These are phyloP conservation scores for Phytophthora nicotianae DNA, from an alignment of 352 stramenopile genomes.

Conservation along the genomic window DNA sequence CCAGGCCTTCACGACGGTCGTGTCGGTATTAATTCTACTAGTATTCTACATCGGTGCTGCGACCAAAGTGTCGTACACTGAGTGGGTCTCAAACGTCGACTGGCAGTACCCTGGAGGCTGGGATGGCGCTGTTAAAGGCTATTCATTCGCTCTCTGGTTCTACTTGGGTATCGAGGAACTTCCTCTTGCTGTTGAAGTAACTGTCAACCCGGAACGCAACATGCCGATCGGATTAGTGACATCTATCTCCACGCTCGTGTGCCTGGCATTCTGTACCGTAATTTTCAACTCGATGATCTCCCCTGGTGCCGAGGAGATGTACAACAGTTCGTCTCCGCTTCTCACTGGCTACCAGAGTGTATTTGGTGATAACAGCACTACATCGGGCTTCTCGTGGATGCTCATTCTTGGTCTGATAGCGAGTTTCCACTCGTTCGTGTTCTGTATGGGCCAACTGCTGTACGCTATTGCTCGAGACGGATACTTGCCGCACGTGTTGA, in stretches of 20 bases:
- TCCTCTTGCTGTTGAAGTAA: slow-evolving; percentile 68
- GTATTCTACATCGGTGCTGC: slow-evolving; percentile 71
- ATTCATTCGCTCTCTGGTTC: slow-evolving; percentile 78
- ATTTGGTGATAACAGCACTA: slow-evolving; percentile 71
- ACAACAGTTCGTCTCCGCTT: slow-evolving; percentile 51
- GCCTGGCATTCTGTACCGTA: slow-evolving; percentile 62
- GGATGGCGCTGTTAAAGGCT: slow-evolving; percentile 55
- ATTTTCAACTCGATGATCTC: slow-evolving; percentile 74
- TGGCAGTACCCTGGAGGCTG: slow-evolving; percentile 57
- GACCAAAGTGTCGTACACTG: slow-evolving; percentile 59
- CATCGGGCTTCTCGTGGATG: slow-evolving; percentile 70
- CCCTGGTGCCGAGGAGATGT: slow-evolving; percentile 49
- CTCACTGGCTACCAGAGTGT: slow-evolving; percentile 67
- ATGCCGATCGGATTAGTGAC: slow-evolving; percentile 64
- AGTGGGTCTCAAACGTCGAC: slow-evolving; percentile 51
- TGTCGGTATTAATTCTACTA: slow-evolving; percentile 63
- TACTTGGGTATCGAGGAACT: slow-evolving; percentile 75
- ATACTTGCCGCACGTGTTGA: slow-evolving; percentile 58
- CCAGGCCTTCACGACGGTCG: slow-evolving; percentile 57
- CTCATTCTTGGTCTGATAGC: slow-evolving; percentile 63
- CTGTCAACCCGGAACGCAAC: slow-evolving; percentile 62
- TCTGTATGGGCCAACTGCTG: slow-evolving; percentile 71
- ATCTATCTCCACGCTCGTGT: slow-evolving; percentile 56
- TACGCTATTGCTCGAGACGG: slow-evolving; percentile 71
- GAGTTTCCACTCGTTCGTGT: slow-evolving; percentile 80